These are phyloP conservation scores for Neospora caninum DNA, from an alignment of 169 alveolate genomes.

Conservation along the genomic window DNA sequence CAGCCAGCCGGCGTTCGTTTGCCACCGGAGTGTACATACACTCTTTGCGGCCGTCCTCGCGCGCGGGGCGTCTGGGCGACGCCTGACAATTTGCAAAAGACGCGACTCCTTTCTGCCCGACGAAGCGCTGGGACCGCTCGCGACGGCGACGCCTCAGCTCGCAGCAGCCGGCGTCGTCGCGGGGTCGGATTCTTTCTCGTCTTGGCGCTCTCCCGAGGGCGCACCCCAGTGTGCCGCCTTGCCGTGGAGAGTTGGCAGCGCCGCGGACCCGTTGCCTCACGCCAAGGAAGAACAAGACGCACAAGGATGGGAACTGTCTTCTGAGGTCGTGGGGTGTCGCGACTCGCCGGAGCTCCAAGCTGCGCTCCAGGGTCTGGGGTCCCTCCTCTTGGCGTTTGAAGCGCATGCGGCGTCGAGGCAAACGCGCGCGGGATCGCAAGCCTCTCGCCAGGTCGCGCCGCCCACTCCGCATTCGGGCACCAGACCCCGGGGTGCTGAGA, in stretches of 20 bases:
- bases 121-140: too few species aligned
- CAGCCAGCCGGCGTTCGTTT: neutral
- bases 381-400: neutral
- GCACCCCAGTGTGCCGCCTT: too few species aligned
- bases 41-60: neutral
- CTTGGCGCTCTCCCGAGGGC: too few species aligned
- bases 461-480: too few species aligned
- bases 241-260: too few species aligned
- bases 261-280: too few species aligned
- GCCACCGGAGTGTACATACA: neutral
- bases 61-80: neutral
- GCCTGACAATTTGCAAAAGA: neutral
- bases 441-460: too few species aligned
- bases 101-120: neutral
- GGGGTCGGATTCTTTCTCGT: too few species aligned
- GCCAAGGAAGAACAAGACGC: neutral
- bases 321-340: neutral
- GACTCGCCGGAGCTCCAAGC: slow-evolving; percentile 10
- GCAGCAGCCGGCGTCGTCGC: too few species aligned
- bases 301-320: neutral
- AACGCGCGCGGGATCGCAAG: neutral
- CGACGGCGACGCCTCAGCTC: too few species aligned
- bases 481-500: too few species aligned
- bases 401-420: neutral
- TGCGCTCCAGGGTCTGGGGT: neutral